These are phyloP conservation scores for Phoenix roebelenii DNA, from an alignment of 176 grass and related monocot genomes.

Conservation along the genomic window DNA sequence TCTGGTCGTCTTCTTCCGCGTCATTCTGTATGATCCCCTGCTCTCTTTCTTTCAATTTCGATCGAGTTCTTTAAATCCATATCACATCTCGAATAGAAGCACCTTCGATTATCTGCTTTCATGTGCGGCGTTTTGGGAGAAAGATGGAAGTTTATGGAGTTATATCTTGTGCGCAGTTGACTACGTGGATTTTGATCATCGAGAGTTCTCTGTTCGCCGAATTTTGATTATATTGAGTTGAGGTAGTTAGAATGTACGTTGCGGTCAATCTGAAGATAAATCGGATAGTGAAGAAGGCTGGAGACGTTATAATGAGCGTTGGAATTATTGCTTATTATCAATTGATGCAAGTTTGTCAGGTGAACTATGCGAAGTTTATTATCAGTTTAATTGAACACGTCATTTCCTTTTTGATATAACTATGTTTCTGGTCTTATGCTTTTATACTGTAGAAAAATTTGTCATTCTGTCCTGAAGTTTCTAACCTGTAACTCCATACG, in stretches of 20 bases:
- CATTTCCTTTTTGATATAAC: background rate
- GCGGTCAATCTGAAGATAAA: conserved; percentile 24
- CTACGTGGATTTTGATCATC: background rate
- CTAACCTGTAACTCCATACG: too few relatives aligned
- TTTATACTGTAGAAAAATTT: too few relatives aligned
- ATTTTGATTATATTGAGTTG: background rate
- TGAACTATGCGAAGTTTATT: background rate
- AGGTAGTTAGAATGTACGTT: conserved; percentile 32
- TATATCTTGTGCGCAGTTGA: conserved; percentile 5
- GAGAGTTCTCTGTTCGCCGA: background rate
- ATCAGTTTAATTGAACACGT: background rate
- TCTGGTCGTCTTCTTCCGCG: conserved; percentile 24
- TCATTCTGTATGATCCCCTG: conserved; percentile 26
- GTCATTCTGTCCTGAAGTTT: too few relatives aligned
- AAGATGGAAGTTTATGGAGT: background rate
- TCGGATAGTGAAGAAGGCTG: conserved; percentile 7
- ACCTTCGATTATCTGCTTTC: too few relatives aligned
- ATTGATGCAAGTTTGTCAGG: conserved; percentile 58
- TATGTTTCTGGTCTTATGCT: too few relatives aligned
- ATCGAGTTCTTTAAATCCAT: background rate
- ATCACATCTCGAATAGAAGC: too few relatives aligned
- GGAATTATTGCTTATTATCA: conserved; percentile 36
- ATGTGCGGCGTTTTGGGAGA: too few relatives aligned
- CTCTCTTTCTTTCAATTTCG: background rate
- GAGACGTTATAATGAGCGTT: conserved; percentile 37